These are phyloP conservation scores for Alternaria triticimaculans DNA, from an alignment of 2,329 filamentous ascomycete genomes.

Conservation along the genomic window DNA sequence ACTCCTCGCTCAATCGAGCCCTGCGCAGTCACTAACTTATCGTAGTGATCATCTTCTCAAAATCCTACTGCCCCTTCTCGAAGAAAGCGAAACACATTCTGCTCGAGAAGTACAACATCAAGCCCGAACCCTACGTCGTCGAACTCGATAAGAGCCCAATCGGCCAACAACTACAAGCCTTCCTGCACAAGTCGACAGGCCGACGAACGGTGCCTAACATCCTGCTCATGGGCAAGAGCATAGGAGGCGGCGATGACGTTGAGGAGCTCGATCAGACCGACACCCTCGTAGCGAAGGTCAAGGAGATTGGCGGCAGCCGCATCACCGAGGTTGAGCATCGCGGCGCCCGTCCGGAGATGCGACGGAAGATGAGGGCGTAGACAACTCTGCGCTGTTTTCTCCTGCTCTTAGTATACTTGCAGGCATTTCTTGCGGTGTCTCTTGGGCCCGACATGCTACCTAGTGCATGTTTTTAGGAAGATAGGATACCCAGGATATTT, in stretches of 20 bases:
- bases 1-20: not conserved
- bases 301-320: constrained; percentile 74
- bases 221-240: constrained; percentile 83
- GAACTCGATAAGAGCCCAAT: constrained; percentile 86
- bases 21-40: constrained; percentile 9
- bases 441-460: not conserved
- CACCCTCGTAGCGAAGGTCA: constrained; percentile 73
- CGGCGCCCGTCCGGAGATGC: constrained; percentile 16
- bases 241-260: constrained; percentile 90
- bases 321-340: constrained; percentile 49
- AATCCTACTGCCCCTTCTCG: constrained; percentile 88
- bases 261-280: constrained; percentile 68
- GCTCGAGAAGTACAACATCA: constrained; percentile 82
- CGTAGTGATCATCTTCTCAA: constrained; percentile 92
- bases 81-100: constrained; percentile 85
- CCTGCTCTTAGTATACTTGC: constrained; percentile 4
- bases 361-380: constrained; percentile 14
- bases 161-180: constrained; percentile 74
- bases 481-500: constrained; percentile 16
- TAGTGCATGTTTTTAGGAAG: not conserved
- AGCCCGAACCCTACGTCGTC: constrained; percentile 82
- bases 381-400: not conserved
- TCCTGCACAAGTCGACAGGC: constrained; percentile 75
- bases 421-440: not conserved
- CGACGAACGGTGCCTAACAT: constrained; percentile 91